These are phyloP conservation scores for Globisporangium acanthophoron DNA, from an alignment of 352 stramenopile species.

Conservation along the genomic window DNA sequence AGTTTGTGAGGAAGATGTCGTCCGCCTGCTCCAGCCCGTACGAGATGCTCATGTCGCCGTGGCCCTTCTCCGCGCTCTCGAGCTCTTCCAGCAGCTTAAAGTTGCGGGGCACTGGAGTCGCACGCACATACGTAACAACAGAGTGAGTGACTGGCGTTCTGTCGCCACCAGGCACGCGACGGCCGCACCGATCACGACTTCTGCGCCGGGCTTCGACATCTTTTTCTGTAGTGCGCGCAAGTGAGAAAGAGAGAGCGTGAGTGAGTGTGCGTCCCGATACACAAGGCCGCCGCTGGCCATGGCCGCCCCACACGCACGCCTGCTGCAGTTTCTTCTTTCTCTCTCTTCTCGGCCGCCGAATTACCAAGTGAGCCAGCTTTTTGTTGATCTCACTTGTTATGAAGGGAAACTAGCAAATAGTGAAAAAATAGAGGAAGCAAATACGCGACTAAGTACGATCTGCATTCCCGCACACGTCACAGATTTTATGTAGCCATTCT, in stretches of 20 bases:
- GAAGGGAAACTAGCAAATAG: too few species aligned
- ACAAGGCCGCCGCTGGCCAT: not conserved
- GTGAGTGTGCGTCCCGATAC: not conserved
- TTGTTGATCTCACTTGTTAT: not conserved
- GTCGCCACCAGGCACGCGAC: not conserved
- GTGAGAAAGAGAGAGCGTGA: not conserved
- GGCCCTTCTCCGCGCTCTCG: conserved; percentile 89
- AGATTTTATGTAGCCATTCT: not conserved
- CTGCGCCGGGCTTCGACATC: conserved; percentile 73
- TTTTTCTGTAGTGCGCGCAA: not conserved
- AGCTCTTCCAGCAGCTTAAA: conserved; percentile 94
- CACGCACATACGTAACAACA: not conserved
- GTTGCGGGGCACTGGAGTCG: conserved; percentile 79
- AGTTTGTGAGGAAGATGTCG: conserved; percentile 98
- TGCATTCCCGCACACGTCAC: too few species aligned
- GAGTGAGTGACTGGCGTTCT: not conserved
- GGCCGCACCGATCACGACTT: conserved; percentile 70
- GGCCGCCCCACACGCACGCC: too few species aligned
- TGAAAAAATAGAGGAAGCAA: too few species aligned
- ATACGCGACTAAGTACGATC: too few species aligned
- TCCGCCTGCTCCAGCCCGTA: conserved; percentile 94
- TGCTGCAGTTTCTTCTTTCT: not conserved
- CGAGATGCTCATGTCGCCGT: conserved; percentile 92
- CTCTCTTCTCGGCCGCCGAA: not conserved
- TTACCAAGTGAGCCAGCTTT: not conserved